A percentile compares a stretch with the other conserved stretches of the same genome.
Conservation (phyloP, 1,284 basidiomycete species). For the Trametes sp. region DNA sequence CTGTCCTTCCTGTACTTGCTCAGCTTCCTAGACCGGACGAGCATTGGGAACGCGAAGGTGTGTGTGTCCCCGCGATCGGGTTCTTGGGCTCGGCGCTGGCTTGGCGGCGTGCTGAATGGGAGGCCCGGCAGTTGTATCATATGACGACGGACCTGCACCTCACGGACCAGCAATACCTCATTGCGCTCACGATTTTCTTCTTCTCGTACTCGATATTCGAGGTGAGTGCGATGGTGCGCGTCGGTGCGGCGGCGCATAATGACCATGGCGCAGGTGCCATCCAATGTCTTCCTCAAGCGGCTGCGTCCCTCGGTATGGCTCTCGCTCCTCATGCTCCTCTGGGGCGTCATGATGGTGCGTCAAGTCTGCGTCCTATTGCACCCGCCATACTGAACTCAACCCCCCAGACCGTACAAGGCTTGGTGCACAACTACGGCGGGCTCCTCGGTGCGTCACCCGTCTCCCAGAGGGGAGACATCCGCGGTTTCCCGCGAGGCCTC, state of each 20-base stretch:
- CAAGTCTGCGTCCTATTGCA: not conserved
- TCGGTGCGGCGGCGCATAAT: not conserved
- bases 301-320: slow-evolving; percentile 74
- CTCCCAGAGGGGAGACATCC: not conserved
- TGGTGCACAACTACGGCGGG: slow-evolving; percentile 69
- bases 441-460: slow-evolving; percentile 58
- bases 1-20: slow-evolving; percentile 77
- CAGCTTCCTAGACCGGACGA: slow-evolving; percentile 80
- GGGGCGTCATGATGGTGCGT: slow-evolving; percentile 76
- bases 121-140: slow-evolving; percentile 57
- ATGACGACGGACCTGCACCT: slow-evolving; percentile 63
- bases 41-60: slow-evolving; percentile 83
- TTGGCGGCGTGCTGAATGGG: not conserved
- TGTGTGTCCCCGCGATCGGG: no score
- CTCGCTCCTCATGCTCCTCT: slow-evolving; percentile 67
- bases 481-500: slow-evolving; percentile 12
- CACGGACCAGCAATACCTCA: slow-evolving; percentile 68
- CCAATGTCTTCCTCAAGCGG: slow-evolving; percentile 74
- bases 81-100: not conserved
- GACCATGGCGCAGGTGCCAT: slow-evolving; percentile 56
- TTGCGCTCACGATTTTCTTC: slow-evolving; percentile 70
- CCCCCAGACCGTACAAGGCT: slow-evolving; percentile 68
- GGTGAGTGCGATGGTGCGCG: slow-evolving; percentile 35
- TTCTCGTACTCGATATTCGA: slow-evolving; percentile 73
- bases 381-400: not conserved